Base-by-base conservation (phyloP, 2,329 filamentous ascomycete species). In the Aspergillus versicolor region DNA sequence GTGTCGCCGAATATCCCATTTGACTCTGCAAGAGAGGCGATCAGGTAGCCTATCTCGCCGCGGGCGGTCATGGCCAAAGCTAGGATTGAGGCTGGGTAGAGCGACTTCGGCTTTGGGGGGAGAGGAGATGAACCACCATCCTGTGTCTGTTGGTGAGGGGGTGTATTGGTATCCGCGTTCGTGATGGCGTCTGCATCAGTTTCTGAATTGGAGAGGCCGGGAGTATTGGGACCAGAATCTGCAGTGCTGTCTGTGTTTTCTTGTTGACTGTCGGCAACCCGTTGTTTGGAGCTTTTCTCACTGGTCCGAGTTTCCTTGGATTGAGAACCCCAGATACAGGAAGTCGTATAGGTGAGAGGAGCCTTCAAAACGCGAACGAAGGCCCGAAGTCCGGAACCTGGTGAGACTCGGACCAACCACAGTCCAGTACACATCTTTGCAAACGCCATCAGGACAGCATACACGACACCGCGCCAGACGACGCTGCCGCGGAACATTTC, bases 21-120 rank as follows among this genome's bases (percentile, higher is more conserved):
- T 5, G 73, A 80, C 64, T 90, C 81, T 0, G 88, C 88, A 0
- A 92, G 71, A 0, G 87, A 84, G 1, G 87, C 86, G 59, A 94
- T 90, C 43, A 93, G 71, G 60, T 91, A 91, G 0, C 89, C 89
- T 34, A 93, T 90, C 69, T 94, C 90, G 0, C 90, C 89, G n/a
- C 89, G 80, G 0, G 89, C 85, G 0, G 88, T 83, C 89, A 93
- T 93, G 3, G 84, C 84, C 17, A 82, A 77, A 0, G 86, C 86
- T 0, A 92, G 73, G 3, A 92, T 85, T 0, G 82, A 78, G 0
- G 85, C 81, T 0, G 89, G 88, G 60, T 91, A 88, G 1, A 90
- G 74, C 0, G 88, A 91, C 3, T 81, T 71, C 0, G 85, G 83
- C 47, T 82, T 84, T 0, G 74, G 66, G 5, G 74, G 67, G 2